phyloP scores from a whole-genome alignment of 2,329 filamentous ascomycete genomes.

The Elsinoe batatas region DNA sequence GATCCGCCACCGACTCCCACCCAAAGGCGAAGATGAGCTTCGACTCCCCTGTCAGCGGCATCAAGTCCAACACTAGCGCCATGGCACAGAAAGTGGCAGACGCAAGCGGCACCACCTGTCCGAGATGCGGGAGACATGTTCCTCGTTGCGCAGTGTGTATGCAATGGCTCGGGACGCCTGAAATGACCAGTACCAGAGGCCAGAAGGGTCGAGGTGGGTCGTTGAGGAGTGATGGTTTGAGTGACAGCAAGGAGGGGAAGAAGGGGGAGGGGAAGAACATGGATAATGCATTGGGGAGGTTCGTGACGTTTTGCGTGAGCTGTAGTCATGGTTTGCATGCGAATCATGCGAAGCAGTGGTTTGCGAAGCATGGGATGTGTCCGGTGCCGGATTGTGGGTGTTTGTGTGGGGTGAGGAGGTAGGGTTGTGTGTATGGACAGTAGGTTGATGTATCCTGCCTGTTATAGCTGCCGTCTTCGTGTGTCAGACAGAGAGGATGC shows the following conservation, averaged over 20 bases:
- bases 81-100: conserved; percentile 21
- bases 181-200: conserved; percentile 36
- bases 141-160: conserved; percentile 54
- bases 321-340: conserved; percentile 57
- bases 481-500: too few species aligned
- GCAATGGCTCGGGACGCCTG: conserved; percentile 50
- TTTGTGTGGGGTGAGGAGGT: conserved; percentile 34
- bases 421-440: background rate
- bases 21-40: conserved; percentile 11
- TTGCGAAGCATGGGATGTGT: conserved; percentile 44
- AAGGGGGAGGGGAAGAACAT: conserved; percentile 27
- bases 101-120: conserved; percentile 44
- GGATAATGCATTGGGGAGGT: conserved; percentile 37
- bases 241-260: conserved; percentile 19
- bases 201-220: conserved; percentile 19
- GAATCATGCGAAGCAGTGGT: conserved; percentile 54
- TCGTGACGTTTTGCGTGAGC: conserved; percentile 52
- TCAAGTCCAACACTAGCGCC: conserved; percentile 15
- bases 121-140: conserved; percentile 52
- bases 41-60: conserved; percentile 15
- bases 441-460: too few species aligned
- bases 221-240: background rate
- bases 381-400: conserved; percentile 47
- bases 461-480: too few species aligned
- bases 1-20: conserved; percentile 27